Base-by-base conservation (phyloP, 768 basidiomycete species). In the Strobilomyces echinocephalus region DNA sequence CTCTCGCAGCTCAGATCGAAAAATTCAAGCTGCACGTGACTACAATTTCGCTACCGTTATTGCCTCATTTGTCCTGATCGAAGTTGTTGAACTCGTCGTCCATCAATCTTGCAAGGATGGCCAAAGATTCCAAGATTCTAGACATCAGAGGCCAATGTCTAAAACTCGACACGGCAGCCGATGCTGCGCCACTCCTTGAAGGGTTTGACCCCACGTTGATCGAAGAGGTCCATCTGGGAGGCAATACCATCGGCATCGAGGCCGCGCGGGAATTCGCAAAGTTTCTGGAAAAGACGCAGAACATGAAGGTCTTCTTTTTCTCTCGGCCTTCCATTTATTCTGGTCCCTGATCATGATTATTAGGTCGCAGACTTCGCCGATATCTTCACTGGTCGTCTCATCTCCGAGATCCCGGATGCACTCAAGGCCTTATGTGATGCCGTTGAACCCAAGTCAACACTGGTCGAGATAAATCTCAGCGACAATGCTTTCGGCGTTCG, bases 401-500 rank as follows among this genome's bases (percentile, higher is more conserved):
- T 97, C 74, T 79, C 83, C 56, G 95, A 99, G 70, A 98, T 99
- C 66, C 97, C 95, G 5, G 79, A 74, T 53, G 92, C 97, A 15
- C 84, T 99, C 43, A 79, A 84, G 35, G 87, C 90, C 34, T 81
- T 99, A 60, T 97, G 95, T 68, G 83, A 91, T 62, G 84, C 94
- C 12, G 82, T 99, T 56, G 83, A 83, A 63, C 78, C 82, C 63
- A 91, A 91, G 64, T 79, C 83, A 5, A 82, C 87, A 4, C 85
- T 99, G 45, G 77, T 87, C 49, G 90, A 93, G 71, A 80, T 99
- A 62, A 82, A 98, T 68, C 82, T 99, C 49, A 88, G 84, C 63
- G 95, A 98, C 69, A 99, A 99, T 60, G 95, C 95, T 10, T 97
- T 97, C 59, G 95, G 95, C 20, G 93, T 91, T 33, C 86, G 95